phyloP scores from a whole-genome alignment of 1,284 basidiomycete genomes.

The Trametes hirsuta region DNA sequence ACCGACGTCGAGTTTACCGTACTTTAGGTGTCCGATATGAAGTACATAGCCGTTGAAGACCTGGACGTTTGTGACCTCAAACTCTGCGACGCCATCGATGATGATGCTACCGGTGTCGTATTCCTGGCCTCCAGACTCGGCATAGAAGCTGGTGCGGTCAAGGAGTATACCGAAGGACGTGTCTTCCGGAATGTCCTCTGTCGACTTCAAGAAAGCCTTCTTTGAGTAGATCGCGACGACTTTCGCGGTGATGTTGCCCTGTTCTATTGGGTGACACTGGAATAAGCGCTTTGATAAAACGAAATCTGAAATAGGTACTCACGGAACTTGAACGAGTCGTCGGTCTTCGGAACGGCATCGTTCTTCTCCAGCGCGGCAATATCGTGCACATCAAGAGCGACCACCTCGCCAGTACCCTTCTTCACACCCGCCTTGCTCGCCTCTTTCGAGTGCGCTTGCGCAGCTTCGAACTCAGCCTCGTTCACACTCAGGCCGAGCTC shows the following conservation, averaged over 20 bases:
- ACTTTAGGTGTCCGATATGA: constrained; percentile 88
- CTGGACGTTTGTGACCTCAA: constrained; percentile 94
- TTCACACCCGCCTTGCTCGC: constrained; percentile 84
- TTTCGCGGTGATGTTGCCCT: constrained; percentile 75
- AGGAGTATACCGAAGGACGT: constrained; percentile 86
- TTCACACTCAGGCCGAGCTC: constrained; percentile 89
- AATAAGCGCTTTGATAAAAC: neutral
- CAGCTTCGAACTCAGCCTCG: constrained; percentile 88
- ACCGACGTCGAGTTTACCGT: constrained; percentile 68
- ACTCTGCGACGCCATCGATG: constrained; percentile 90
- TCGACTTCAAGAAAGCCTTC: constrained; percentile 77
- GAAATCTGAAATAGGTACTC: constrained; percentile 33
- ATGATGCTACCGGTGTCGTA: constrained; percentile 95
- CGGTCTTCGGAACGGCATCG: constrained; percentile 84
- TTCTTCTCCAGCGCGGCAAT: constrained; percentile 87
- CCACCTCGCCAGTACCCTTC: constrained; percentile 67
- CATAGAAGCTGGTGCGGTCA: constrained; percentile 97
- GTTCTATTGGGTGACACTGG: constrained; percentile 43
- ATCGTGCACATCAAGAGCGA: constrained; percentile 97
- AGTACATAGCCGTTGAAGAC: constrained; percentile 85
- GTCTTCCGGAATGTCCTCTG: constrained; percentile 63
- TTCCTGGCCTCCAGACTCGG: constrained; percentile 97
- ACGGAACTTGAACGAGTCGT: constrained; percentile 93
- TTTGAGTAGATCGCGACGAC: constrained; percentile 90
- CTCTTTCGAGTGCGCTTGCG: constrained; percentile 88